Conservation (phyloP, 2,329 filamentous ascomycete genomes). For the Talaromyces sp. region DNA sequence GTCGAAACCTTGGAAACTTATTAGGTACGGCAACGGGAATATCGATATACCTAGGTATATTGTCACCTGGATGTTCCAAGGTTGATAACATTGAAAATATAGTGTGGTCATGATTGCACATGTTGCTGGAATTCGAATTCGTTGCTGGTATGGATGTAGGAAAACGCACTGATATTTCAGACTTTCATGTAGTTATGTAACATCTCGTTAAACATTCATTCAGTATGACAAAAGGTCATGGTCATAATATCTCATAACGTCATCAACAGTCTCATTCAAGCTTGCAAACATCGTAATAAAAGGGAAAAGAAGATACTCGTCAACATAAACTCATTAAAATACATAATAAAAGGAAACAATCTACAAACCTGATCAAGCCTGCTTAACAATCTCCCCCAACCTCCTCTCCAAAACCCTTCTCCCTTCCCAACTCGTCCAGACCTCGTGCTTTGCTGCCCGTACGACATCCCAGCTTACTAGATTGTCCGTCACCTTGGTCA, state of each 20-base stretch:
- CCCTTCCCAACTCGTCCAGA: conserved; percentile 77
- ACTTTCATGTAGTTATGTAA: neutral
- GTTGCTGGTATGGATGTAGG: too few relatives aligned
- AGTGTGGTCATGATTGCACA: too few relatives aligned
- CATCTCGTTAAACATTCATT: too few relatives aligned
- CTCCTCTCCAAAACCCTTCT: conserved; percentile 74
- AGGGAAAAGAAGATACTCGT: neutral
- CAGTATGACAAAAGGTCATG: neutral
- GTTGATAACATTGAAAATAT: too few relatives aligned
- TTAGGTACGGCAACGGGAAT: too few relatives aligned
- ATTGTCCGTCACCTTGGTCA: conserved; percentile 76
- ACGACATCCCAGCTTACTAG: conserved; percentile 84
- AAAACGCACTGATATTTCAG: too few relatives aligned
- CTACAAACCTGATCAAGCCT: neutral
- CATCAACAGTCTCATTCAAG: neutral
- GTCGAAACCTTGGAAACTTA: too few relatives aligned
- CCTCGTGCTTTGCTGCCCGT: conserved; percentile 76
- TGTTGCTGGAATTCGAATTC: too few relatives aligned
- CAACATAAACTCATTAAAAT: neutral
- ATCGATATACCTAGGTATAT: too few relatives aligned
- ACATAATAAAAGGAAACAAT: neutral
- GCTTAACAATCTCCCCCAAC: conserved; percentile 58
- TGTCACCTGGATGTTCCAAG: too few relatives aligned
- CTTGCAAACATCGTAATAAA: neutral
- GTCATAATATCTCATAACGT: neutral